These are phyloP conservation scores for Aspergillus glaucus DNA, from an alignment of 2,329 filamentous ascomycete genomes.

Conservation along the genomic window DNA sequence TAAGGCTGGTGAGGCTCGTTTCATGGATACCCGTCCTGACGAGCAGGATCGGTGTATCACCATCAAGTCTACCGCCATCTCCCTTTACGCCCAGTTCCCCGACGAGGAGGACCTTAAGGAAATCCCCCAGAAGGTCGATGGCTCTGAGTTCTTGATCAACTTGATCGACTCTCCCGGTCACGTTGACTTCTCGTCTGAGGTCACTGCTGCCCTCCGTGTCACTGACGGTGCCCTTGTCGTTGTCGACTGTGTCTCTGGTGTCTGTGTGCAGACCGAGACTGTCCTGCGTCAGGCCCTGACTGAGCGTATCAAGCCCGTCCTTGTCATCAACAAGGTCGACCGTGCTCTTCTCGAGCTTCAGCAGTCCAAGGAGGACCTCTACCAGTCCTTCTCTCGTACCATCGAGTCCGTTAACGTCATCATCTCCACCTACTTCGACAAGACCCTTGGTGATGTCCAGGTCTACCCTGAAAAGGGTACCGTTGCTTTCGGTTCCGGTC, in stretches of 20 bases:
- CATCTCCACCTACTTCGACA: slow-evolving; percentile 98
- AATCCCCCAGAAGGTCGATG: slow-evolving; percentile 78
- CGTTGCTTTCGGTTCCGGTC: slow-evolving; percentile 98
- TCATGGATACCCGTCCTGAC: slow-evolving; percentile 93
- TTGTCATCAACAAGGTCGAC: slow-evolving; percentile 99
- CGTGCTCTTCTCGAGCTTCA: slow-evolving; percentile 98
- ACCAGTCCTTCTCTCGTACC: slow-evolving; percentile 99
- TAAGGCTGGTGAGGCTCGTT: slow-evolving; percentile 92
- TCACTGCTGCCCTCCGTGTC: slow-evolving; percentile 98
- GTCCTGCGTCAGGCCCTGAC: slow-evolving; percentile 97
- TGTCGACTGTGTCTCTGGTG: slow-evolving; percentile 99
- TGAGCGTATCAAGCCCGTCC: slow-evolving; percentile 99
- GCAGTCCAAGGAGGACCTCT: slow-evolving; percentile 97
- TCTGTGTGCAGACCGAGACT: slow-evolving; percentile 99
- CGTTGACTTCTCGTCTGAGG: slow-evolving; percentile 99
- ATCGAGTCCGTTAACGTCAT: slow-evolving; percentile 99
- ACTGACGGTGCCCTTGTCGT: slow-evolving; percentile 99
- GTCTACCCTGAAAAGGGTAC: slow-evolving; percentile 97
- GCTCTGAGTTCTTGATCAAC: slow-evolving; percentile 99
- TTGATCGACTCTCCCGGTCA: slow-evolving; percentile 99
- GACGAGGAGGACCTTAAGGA: slow-evolving; percentile 89
- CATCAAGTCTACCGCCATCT: slow-evolving; percentile 99
- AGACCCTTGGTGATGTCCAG: slow-evolving; percentile 93
- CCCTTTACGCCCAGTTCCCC: slow-evolving; percentile 80
- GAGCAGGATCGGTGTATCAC: slow-evolving; percentile 99